These are phyloP conservation scores for Colletotrichum trifolii DNA, from an alignment of 2,329 filamentous ascomycete genomes.

Conservation along the genomic window DNA sequence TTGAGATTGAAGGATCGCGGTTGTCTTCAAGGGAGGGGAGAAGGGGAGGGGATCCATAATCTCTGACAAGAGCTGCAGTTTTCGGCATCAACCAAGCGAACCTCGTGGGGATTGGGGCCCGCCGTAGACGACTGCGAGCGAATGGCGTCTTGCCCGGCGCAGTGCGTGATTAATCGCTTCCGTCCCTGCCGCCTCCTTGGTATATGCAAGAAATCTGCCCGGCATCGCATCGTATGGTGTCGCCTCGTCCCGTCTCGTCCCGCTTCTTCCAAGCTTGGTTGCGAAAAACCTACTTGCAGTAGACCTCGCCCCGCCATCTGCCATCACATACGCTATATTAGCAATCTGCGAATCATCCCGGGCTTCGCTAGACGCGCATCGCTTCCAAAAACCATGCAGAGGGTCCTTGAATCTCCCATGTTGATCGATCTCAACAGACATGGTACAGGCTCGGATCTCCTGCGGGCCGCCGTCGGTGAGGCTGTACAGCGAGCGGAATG, in stretches of 20 bases:
- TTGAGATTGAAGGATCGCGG: too few species aligned
- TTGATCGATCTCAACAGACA: slow-evolving; percentile 16
- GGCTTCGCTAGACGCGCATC: slow-evolving; percentile 5
- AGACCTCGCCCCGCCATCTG: too few species aligned
- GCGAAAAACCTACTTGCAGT: too few species aligned
- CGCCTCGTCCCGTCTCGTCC: too few species aligned
- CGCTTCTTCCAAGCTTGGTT: too few species aligned
- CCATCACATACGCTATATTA: too few species aligned
- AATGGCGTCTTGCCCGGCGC: background rate
- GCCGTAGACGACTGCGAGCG: too few species aligned
- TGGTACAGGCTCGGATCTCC: background rate
- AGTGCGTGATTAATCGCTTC: background rate
- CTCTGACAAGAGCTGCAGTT: slow-evolving; percentile 7
- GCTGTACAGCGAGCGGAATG: background rate
- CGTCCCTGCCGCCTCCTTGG: background rate
- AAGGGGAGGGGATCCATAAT: too few species aligned
- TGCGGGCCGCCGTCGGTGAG: slow-evolving; percentile 31
- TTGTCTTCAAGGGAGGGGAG: too few species aligned
- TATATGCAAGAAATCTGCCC: slow-evolving; percentile 6
- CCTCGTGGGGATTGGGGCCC: background rate
- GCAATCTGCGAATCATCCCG: background rate
- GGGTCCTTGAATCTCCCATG: background rate
- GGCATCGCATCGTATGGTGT: background rate
- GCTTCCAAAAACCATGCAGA: slow-evolving; percentile 6
- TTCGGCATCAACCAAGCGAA: slow-evolving; percentile 3